Base-by-base conservation (phyloP, 1,284 basidiomycete genomes). In the Ceratobasidium theobromae region DNA sequence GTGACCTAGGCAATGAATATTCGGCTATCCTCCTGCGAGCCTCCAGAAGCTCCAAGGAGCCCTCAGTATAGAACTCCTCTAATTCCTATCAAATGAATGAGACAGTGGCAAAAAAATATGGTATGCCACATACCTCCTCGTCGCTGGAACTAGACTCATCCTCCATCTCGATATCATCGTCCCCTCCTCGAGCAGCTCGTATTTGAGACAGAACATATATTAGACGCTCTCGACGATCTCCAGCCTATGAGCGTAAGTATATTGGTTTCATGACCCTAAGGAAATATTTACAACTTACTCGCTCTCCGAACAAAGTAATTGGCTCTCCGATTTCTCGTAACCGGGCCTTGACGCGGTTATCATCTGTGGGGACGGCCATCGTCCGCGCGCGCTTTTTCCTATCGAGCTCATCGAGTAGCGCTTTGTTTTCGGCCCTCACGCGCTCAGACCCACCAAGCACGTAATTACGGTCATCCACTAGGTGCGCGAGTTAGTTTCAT, bases 41-140 rank as follows among this genome's bases (percentile, higher is more conserved):
- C 72, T 90, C 84, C 45, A 98, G 81, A 55, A 99, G 83, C 70
- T 89, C 91, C 8, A 93, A 79, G 1, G 92, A 85, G 2, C 96
- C 96, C 67, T 93, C 91, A 2, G 96, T 91, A 76, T 95, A 99
- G 79, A 99, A 99, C 74, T 99, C 97, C 74, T 97, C 95, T 74
- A 91, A 86, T 52, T 79, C 72, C 81, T 90, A 71, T 9, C 68
- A 14, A 38, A 46, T 64, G 33, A 60, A 53, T 57, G 53, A 18
- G 33, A n/a, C n/a, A n/a, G n/a, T n/a, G n/a, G 51, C 68, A 12
- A 27, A n/a, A 58, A 25, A 25, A 32, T 27, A 30, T 53, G 30
- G 38, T 5, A 35, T 16, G 18, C 28, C 41, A 76, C 81, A 54
- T 70, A 87, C 90, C 79, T 93, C 89, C 70, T 93, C 91, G 30